Evolutionary conservation across 2,329 filamentous ascomycete species (phyloP), one percentile per base, ranked within the genome.

Genomic region (Sclerotinia sclerotiorum): DNA sequence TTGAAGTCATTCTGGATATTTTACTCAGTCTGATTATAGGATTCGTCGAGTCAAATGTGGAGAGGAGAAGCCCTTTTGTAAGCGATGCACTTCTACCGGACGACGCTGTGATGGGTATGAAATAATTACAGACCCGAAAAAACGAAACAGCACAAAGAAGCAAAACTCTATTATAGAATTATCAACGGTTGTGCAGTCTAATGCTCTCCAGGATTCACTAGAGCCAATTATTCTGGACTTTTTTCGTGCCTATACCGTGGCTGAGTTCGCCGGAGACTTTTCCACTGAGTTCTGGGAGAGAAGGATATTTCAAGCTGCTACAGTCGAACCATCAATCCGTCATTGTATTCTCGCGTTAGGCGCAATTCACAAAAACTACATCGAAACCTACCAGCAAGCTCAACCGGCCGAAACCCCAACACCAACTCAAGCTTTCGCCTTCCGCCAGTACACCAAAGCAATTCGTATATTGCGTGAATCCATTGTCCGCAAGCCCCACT

Each of bases 361-460:
- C n/a, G 75, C 74, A 3, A 67, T 76, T 15, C 74, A 76, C 48
- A 74, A 73, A n/a, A 71, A 75, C 51, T 75, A 72, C 55, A 64
- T 69, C 42, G 69, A 68, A 60, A 84, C 72, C 82, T 83, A 24
- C 80, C 82, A n/a, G 81, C 76, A 29, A 82, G 81, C 24, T 80
- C 82, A 8, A 15, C 69, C 67, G 71, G 67, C 58, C 5, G 24
- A 65, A 27, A 17, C 29, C 5, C 56, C 39, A 44, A 61, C 24
- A 17, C 35, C 29, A 7, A 67, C 72, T 29, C 72, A 65, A 73
- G 75, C 27, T 52, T 82, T 88, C 68, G 87, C 88, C 2, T 79
- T 89, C 54, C 82, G 81, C 63, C 82, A 88, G 69, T 90, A 90
- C 73, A 84, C 84, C 1, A 81, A 83, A 63, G 87, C 88, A 2